Conservation (phyloP, 2,329 filamentous ascomycete species). For the Penicillium sp. region DNA sequence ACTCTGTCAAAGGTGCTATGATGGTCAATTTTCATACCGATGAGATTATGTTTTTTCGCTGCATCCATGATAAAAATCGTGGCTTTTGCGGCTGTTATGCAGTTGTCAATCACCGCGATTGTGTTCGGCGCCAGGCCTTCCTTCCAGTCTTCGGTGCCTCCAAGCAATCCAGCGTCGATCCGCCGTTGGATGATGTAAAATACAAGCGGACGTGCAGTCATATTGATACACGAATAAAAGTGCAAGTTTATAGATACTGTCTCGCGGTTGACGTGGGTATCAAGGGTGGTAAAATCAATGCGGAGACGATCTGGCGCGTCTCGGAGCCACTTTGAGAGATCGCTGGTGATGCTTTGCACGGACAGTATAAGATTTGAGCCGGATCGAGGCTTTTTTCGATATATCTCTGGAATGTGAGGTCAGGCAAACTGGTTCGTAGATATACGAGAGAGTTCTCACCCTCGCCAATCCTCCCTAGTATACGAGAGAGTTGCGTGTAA, state of each 20-base stretch:
- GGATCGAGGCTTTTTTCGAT: slow-evolving; percentile 49
- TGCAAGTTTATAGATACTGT: slow-evolving; percentile 55
- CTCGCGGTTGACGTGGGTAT: slow-evolving; percentile 47
- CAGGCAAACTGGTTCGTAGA: too few species aligned
- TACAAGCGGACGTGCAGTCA: slow-evolving; percentile 55
- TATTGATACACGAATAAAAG: slow-evolving; percentile 60
- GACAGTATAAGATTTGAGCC: slow-evolving; percentile 51
- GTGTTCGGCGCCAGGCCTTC: slow-evolving; percentile 51
- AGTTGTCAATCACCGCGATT: slow-evolving; percentile 53
- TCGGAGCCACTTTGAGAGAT: slow-evolving; percentile 52
- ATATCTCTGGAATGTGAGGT: slow-evolving; percentile 41
- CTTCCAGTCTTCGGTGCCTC: slow-evolving; percentile 46
- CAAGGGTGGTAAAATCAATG: slow-evolving; percentile 49
- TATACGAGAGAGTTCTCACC: slow-evolving; percentile 16
- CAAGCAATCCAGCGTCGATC: slow-evolving; percentile 37
- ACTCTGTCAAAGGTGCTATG: not conserved
- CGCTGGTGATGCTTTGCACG: slow-evolving; percentile 52
- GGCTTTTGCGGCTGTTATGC: slow-evolving; percentile 52
- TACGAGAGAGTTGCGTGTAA: slow-evolving; percentile 55
- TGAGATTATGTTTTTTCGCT: slow-evolving; percentile 51
- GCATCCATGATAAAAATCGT: slow-evolving; percentile 52
- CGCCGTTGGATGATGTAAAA: slow-evolving; percentile 55
- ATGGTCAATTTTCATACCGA: slow-evolving; percentile 39
- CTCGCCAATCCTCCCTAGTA: slow-evolving; percentile 51
- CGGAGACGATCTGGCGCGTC: slow-evolving; percentile 50